These are phyloP conservation scores for Melaleuca alternifolia DNA, from an alignment of 345 rosid genomes.

Conservation along the genomic window DNA sequence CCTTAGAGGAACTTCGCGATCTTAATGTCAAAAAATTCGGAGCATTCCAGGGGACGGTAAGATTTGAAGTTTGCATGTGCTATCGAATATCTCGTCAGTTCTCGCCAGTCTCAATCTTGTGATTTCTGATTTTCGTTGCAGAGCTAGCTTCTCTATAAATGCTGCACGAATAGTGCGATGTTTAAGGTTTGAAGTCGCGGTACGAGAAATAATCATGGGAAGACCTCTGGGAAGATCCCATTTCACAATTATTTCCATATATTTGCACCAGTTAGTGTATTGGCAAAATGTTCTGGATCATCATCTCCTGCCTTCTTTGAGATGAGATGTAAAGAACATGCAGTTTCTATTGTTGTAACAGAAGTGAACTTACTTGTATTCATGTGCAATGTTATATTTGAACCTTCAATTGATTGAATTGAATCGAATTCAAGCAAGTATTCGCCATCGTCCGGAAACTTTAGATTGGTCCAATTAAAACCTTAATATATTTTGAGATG, in stretches of 20 bases:
- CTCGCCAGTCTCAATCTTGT: not conserved
- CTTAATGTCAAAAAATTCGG: too few relatives aligned
- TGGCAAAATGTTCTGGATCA: not conserved
- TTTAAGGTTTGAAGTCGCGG: too few relatives aligned
- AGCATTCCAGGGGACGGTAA: too few relatives aligned
- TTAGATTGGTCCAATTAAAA: not conserved
- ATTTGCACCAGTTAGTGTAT: rapidly evolving
- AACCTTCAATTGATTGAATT: not conserved
- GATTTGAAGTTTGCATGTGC: too few relatives aligned
- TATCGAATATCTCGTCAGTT: too few relatives aligned
- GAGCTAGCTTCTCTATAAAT: too few relatives aligned
- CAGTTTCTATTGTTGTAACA: not conserved
- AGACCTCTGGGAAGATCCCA: not conserved
- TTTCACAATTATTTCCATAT: not conserved
- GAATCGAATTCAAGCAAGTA: not conserved
- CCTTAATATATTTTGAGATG: not conserved
- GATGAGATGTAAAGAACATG: rapidly evolving
- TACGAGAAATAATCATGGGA: too few relatives aligned
- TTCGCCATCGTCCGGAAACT: not conserved
- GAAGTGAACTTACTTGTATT: not conserved
- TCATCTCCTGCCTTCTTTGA: not conserved
- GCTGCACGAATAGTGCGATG: too few relatives aligned
- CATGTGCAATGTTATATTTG: rapidly evolving
- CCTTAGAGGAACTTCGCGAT: too few relatives aligned
- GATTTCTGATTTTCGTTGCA: too few relatives aligned